These are phyloP conservation scores for Boletus sensibilis DNA, from an alignment of 768 basidiomycete species.

Conservation along the genomic window DNA sequence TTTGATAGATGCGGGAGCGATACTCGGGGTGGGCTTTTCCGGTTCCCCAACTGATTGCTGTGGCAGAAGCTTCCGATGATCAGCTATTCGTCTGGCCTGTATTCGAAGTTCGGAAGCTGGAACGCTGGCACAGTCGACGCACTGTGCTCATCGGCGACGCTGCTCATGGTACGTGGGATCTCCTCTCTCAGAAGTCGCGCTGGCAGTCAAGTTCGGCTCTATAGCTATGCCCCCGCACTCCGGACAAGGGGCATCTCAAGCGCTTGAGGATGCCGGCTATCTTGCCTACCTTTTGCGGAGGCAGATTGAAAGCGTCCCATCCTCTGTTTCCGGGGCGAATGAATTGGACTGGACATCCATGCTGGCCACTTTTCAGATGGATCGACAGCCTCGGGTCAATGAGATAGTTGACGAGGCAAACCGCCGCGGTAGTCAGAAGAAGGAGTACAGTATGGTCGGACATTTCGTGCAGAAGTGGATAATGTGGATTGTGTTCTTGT, in stretches of 20 bases:
- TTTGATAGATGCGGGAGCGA: constrained; percentile 23
- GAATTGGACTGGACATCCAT: constrained; percentile 13
- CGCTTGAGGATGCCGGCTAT: constrained; percentile 31
- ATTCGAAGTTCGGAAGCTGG: constrained; percentile 24
- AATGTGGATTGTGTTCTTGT: constrained; percentile 22
- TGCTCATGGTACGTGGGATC: constrained; percentile 27
- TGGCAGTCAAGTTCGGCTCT: not conserved
- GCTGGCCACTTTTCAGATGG: constrained; percentile 25
- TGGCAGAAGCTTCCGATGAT: constrained; percentile 14
- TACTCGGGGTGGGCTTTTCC: constrained; percentile 31
- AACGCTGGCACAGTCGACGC: constrained; percentile 24
- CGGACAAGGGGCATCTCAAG: constrained; percentile 33
- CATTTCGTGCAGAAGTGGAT: constrained; percentile 26
- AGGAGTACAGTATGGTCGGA: constrained; percentile 15
- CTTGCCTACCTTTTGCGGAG: constrained; percentile 29
- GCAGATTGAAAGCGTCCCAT: constrained; percentile 3
- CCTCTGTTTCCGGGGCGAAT: not conserved
- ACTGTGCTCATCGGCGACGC: constrained; percentile 34
- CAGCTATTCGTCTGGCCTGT: constrained; percentile 30
- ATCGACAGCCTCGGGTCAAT: constrained; percentile 25
- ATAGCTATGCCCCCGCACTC: constrained; percentile 34
- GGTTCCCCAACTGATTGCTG: constrained; percentile 27
- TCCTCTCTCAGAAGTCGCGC: not conserved
- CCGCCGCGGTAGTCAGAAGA: constrained; percentile 26
- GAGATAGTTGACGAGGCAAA: constrained; percentile 30